Evolutionary conservation across 768 basidiomycete species (phyloP).

Genomic region (Suillus subalutaceus): DNA sequence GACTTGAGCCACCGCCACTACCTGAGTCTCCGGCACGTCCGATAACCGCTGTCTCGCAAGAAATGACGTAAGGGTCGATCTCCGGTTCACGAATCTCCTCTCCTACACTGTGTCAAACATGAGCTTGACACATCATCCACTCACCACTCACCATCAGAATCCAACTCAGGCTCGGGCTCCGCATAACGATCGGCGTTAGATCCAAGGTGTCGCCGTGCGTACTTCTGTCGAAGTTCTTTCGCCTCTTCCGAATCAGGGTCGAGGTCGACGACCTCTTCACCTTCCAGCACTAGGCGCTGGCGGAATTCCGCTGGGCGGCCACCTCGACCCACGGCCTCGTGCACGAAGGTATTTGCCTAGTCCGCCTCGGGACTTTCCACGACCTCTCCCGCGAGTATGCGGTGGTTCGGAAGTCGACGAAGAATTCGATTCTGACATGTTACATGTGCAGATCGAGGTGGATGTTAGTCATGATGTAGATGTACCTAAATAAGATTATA

Average conservation of each 20-base stretch:
- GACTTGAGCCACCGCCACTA: constrained; percentile 31
- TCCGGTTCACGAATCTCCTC: constrained; percentile 72
- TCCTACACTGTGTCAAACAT: constrained; percentile 39
- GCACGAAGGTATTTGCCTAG: constrained; percentile 77
- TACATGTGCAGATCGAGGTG: background rate
- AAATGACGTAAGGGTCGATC: constrained; percentile 62
- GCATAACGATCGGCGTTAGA: constrained; percentile 76
- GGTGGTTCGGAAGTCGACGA: constrained; percentile 13
- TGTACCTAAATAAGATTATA: too few relatives aligned
- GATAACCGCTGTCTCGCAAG: constrained; percentile 62
- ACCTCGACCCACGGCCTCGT: constrained; percentile 62
- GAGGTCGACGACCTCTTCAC: constrained; percentile 45
- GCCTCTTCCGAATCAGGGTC: constrained; percentile 47
- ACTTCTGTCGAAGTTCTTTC: constrained; percentile 53
- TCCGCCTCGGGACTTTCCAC: constrained; percentile 66
- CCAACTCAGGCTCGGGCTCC: constrained; percentile 70
- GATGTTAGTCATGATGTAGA: too few relatives aligned
- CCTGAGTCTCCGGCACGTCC: constrained; percentile 37
- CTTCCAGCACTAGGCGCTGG: constrained; percentile 63
- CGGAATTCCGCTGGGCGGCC: constrained; percentile 71
- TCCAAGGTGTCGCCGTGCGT: constrained; percentile 58
- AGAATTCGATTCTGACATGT: background rate
- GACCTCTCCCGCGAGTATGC: constrained; percentile 46
- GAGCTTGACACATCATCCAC: background rate
- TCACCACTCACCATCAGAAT: constrained; percentile 61